A percentile compares a stretch with the other conserved stretches of the same genome.
Conservation (phyloP, 768 basidiomycete genomes). For the Auricularia sp. region DNA sequence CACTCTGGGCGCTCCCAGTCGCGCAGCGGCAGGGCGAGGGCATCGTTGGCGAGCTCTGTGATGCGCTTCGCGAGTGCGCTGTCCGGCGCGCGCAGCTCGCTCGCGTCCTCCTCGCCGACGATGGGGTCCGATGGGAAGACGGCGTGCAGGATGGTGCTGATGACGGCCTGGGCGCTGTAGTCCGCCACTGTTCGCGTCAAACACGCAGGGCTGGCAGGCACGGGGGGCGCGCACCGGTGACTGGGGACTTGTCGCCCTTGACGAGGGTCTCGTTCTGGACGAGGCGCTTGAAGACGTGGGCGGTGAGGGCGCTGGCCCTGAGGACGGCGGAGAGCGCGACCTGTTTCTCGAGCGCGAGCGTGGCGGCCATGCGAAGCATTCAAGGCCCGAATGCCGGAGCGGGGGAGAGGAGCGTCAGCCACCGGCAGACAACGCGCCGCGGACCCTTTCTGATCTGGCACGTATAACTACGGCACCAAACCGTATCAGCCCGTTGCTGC, state of each 20-base stretch:
- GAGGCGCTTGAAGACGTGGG: slow-evolving; percentile 76
- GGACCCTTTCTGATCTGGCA: too few relatives aligned
- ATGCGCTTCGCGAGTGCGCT: slow-evolving; percentile 49
- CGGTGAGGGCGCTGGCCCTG: slow-evolving; percentile 74
- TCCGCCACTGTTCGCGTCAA: slow-evolving; percentile 60
- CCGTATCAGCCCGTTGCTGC: too few relatives aligned
- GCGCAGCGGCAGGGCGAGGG: slow-evolving; percentile 44
- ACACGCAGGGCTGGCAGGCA: background rate
- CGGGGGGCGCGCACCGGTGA: slow-evolving; percentile 49
- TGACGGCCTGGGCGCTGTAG: slow-evolving; percentile 86
- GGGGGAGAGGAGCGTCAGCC: too few relatives aligned
- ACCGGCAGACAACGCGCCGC: too few relatives aligned
- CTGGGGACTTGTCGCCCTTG: slow-evolving; percentile 88
- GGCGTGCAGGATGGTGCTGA: slow-evolving; percentile 64
- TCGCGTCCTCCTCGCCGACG: slow-evolving; percentile 91
- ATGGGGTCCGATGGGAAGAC: slow-evolving; percentile 82
- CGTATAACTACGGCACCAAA: too few relatives aligned
- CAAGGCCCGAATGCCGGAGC: too few relatives aligned
- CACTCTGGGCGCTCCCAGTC: slow-evolving; percentile 54
- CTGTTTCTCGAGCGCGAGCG: slow-evolving; percentile 59
- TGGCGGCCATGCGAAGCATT: slow-evolving; percentile 34
- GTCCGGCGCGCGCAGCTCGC: slow-evolving; percentile 51
- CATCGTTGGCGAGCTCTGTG: slow-evolving; percentile 72
- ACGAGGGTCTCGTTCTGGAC: slow-evolving; percentile 78
- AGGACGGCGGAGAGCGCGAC: slow-evolving; percentile 83